Conservation (phyloP, 768 basidiomycete species). For the Rhizopogon sp. region DNA sequence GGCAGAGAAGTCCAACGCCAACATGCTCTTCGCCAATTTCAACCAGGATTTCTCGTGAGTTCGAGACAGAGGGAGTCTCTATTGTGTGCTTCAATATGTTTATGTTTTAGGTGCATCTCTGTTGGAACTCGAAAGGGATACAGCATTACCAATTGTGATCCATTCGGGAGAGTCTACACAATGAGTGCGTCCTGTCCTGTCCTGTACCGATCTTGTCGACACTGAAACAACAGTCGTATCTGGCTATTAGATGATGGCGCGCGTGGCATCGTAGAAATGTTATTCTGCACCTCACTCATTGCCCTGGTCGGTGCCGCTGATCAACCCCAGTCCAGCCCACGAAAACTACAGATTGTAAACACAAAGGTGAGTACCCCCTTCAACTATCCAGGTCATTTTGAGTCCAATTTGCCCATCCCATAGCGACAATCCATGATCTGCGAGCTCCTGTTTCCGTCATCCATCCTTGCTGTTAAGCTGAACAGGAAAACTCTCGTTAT, state of each 20-base stretch:
- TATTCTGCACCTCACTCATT: constrained; percentile 97
- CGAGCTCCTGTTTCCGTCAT: constrained; percentile 95
- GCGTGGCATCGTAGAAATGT: constrained; percentile 96
- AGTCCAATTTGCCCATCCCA: neutral
- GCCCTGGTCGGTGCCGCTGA: constrained; percentile 96
- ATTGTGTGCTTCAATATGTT: neutral
- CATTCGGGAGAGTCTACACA: constrained; percentile 93
- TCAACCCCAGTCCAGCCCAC: constrained; percentile 83
- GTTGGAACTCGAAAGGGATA: constrained; percentile 96
- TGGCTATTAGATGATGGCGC: constrained; percentile 75
- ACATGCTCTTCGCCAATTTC: constrained; percentile 87
- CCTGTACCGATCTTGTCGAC: neutral
- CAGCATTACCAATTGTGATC: constrained; percentile 96
- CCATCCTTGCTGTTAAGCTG: constrained; percentile 95
- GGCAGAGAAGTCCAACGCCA: constrained; percentile 37
- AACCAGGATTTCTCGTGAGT: constrained; percentile 95
- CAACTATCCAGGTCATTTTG: constrained; percentile 4
- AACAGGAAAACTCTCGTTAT: constrained; percentile 97
- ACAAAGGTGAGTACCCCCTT: constrained; percentile 67
- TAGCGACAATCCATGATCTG: constrained; percentile 98
- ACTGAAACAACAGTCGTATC: neutral
- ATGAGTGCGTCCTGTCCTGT: constrained; percentile 60
- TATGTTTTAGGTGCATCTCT: constrained; percentile 66
- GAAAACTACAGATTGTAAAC: constrained; percentile 96
- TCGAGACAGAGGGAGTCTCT: neutral